phyloP scores from a whole-genome alignment of 2,329 filamentous ascomycete species.

The Alternaria sp. region DNA sequence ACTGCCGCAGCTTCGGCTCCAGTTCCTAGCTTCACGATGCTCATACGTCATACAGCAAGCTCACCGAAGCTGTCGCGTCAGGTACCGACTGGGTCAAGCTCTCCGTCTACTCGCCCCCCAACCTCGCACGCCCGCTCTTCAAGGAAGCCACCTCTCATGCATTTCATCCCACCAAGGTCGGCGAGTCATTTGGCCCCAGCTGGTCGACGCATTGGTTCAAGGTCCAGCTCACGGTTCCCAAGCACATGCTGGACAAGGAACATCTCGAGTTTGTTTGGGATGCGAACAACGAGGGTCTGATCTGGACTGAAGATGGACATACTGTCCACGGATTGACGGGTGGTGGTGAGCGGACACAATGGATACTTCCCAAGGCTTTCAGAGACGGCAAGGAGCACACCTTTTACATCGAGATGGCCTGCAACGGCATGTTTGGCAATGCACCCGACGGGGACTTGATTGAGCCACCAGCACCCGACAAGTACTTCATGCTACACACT shows the following conservation, averaged over 20 bases:
- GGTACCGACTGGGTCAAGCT: conserved; percentile 83
- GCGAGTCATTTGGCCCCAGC: conserved; percentile 85
- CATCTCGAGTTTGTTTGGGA: conserved; percentile 98
- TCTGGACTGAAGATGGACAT: conserved; percentile 90
- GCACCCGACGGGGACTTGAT: conserved; percentile 84
- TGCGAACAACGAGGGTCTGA: conserved; percentile 89
- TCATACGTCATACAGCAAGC: conserved; percentile 63
- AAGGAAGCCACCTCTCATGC: conserved; percentile 79
- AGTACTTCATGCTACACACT: conserved; percentile 75
- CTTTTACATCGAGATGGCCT: conserved; percentile 98
- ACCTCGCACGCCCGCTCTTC: conserved; percentile 82
- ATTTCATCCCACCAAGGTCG: conserved; percentile 77
- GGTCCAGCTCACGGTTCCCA: conserved; percentile 78
- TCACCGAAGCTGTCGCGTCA: conserved; percentile 71
- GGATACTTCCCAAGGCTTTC: conserved; percentile 84
- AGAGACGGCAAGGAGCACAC: conserved; percentile 85
- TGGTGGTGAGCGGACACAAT: conserved; percentile 86
- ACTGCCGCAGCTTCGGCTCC: background rate
- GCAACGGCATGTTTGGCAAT: conserved; percentile 98
- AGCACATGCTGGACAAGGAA: conserved; percentile 75
- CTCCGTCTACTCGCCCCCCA: conserved; percentile 83
- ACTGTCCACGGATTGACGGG: conserved; percentile 92
- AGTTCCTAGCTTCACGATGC: conserved; percentile 1
- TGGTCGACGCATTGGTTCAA: conserved; percentile 99
- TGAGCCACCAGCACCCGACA: conserved; percentile 86